Evolutionary conservation across 2,329 filamentous ascomycete species (phyloP).

Genomic region (Aureobasidium sp.): DNA sequence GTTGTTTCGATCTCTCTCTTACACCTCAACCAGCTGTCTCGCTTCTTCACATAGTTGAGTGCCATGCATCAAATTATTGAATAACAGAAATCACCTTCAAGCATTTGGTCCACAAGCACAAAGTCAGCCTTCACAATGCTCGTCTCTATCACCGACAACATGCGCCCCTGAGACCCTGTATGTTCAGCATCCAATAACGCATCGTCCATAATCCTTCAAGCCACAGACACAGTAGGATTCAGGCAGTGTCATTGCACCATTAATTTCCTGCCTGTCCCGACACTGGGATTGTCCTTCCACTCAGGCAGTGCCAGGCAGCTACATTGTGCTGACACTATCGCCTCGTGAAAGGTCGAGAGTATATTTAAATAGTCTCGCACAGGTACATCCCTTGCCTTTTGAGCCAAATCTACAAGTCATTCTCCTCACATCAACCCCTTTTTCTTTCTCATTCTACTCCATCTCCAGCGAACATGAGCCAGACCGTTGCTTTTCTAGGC

Average conservation of each 20-base stretch:
- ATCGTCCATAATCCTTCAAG: conserved; percentile 7
- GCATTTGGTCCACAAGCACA: too few relatives aligned
- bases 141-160: not conserved
- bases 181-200: not conserved
- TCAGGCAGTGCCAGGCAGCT: conserved; percentile 7
- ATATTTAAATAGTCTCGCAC: not conserved
- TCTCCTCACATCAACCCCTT: too few relatives aligned
- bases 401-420: too few relatives aligned
- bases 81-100: too few relatives aligned
- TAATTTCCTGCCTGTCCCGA: not conserved
- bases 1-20: not conserved
- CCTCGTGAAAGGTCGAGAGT: not conserved
- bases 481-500: conserved; percentile 57
- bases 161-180: not conserved
- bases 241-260: too few relatives aligned
- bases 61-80: too few relatives aligned
- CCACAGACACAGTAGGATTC: conserved; percentile 13
- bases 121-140: too few relatives aligned
- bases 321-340: not conserved
- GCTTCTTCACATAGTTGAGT: too few relatives aligned
- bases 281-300: not conserved
- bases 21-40: not conserved
- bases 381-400: not conserved
- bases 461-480: conserved; percentile 9
- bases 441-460: not conserved